These are phyloP conservation scores for Hypericum perforatum DNA, from an alignment of 345 rosid genomes.

Conservation along the genomic window DNA sequence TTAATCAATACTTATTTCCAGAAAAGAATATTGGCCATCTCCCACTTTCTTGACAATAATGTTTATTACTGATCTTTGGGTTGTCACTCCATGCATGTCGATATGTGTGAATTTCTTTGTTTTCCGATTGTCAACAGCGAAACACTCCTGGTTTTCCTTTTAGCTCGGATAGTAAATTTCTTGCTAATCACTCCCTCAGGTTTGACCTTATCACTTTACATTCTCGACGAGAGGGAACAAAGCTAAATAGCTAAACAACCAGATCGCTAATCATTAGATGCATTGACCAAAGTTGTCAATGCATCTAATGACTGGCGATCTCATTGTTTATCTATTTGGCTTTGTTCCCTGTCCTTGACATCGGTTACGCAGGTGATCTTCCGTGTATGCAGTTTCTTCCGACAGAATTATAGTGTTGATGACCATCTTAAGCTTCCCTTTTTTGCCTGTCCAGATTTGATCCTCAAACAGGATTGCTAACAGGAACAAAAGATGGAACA, in stretches of 20 bases:
- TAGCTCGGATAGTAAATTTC: conserved; percentile 89
- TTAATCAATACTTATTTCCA: no score
- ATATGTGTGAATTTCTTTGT: conserved; percentile 9
- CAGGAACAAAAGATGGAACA: conserved; percentile 92
- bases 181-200: conserved; percentile 89
- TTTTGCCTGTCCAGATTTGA: conserved; percentile 48
- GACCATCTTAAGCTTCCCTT: background rate
- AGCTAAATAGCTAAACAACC: conserved; percentile 64
- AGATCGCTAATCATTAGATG: conserved; percentile 19
- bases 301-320: conserved; percentile 17
- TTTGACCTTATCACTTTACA: conserved; percentile 22
- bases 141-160: conserved; percentile 83
- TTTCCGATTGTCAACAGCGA: conserved; percentile 44
- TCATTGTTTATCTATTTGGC: conserved; percentile 63
- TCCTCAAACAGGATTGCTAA: conserved; percentile 72
- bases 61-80: no score
- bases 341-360: conserved; percentile 80
- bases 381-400: background rate
- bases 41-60: no score
- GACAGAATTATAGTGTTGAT: no score
- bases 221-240: conserved; percentile 50
- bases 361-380: conserved; percentile 77
- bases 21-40: no score
- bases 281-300: conserved; percentile 1
- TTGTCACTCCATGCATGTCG: no score